Evolutionary conservation across 2,329 filamentous ascomycete species (phyloP), one percentile per base, ranked within the genome.

Genomic region (Alternaria dauci): DNA sequence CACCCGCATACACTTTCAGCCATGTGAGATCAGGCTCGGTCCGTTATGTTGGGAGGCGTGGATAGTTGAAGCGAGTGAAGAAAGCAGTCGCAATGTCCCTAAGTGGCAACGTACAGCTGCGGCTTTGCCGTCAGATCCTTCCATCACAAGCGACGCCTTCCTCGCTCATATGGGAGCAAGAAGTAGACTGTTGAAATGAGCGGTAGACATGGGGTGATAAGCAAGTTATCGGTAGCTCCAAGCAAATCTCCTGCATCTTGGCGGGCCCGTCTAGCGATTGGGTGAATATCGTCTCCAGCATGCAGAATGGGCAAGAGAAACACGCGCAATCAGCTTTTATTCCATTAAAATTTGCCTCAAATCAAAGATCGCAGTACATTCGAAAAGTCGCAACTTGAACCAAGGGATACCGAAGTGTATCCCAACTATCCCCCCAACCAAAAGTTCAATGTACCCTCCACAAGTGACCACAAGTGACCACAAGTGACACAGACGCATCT

Each of bases 301-400:
- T 9, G 11, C 16, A 32, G 23, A 7, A 16, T 39, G 42, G 42
- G 20, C 16, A 32, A 9, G 48, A 23, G 12, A 26, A 14, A 34
- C 32, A 46, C 52, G 39, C 26, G 14, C 25, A 56, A 56, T 52
- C 58, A 59, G 25, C n/a, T 46, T 51, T 30, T 30, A 43, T 57
- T 59, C 32, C 30, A 59, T 59, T 55, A 56, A 39, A 38, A n/a
- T 3, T 48, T 18, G 34, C 11, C 25, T 48, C 34, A 38, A 52
- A n/a, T 39, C 39, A 34, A 41, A 11, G 36, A 47, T 38, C 36
- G 25, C 28, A 30, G 23, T 47, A 18, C 23, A 48, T 23, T 53
- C 9, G 9, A 25, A 38, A 48, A 12, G 25, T 18, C 42, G 28
- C 57, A 23, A 5, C 41, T 46, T 18, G 28, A 25, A 18, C 39